These are phyloP conservation scores for Hibiscus trionum DNA, from an alignment of 345 rosid genomes.

Conservation along the genomic window DNA sequence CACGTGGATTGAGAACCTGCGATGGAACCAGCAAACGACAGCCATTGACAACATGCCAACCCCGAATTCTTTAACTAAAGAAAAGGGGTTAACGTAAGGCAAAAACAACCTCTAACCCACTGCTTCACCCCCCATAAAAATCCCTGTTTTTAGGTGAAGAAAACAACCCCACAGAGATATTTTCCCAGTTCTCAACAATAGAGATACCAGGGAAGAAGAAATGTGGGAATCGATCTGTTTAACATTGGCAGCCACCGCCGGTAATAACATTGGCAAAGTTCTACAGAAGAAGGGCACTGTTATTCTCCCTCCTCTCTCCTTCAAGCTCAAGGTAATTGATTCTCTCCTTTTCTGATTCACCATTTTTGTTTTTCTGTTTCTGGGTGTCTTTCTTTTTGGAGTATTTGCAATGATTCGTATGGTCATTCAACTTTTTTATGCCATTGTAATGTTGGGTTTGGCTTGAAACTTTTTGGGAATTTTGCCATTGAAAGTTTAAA, in stretches of 20 bases:
- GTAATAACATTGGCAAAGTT: slow-evolving; percentile 92
- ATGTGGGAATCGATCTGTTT: slow-evolving; percentile 93
- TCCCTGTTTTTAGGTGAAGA: not conserved
- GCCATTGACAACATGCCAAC: not conserved
- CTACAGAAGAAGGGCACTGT: slow-evolving; percentile 95
- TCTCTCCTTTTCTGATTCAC: not conserved
- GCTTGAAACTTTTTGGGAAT: not conserved
- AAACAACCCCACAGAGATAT: not conserved
- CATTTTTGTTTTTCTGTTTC: not conserved
- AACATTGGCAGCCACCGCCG: slow-evolving; percentile 92
- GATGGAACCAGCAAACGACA: not conserved
- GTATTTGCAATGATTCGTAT: not conserved
- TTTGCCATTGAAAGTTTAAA: not conserved
- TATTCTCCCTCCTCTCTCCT: slow-evolving; percentile 91
- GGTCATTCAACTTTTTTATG: not conserved
- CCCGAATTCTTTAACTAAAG: not conserved
- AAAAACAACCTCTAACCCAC: not conserved
- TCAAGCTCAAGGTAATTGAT: slow-evolving; percentile 71
- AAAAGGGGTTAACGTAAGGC: not conserved
- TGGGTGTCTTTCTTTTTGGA: not conserved
- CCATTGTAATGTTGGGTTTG: not conserved
- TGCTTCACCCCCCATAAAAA: not conserved
- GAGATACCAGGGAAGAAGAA: not conserved
- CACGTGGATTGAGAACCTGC: not conserved
- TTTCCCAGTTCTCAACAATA: not conserved